Percentiles rank a stretch among this genome's conserved stretches.
phyloP scores from a whole-genome alignment of 805 yeast species.

The Yamadazyma endophytica region DNA sequence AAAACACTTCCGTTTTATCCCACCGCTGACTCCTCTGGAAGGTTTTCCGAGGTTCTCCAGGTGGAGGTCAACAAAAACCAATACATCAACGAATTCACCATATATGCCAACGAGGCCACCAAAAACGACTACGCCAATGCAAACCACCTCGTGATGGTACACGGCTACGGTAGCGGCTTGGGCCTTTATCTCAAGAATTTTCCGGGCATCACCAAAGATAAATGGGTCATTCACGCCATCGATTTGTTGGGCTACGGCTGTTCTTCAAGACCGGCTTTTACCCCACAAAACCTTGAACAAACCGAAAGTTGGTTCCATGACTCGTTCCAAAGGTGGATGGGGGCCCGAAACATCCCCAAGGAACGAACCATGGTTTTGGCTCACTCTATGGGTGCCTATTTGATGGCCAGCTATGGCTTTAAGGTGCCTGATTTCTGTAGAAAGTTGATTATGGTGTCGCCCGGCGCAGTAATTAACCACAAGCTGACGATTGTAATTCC shows the following conservation, averaged over 20 bases:
- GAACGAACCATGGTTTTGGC: constrained; percentile 61
- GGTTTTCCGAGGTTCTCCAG: constrained; percentile 27
- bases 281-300: constrained; percentile 36
- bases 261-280: constrained; percentile 68
- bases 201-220: constrained; percentile 21
- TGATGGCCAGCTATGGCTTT: constrained; percentile 65
- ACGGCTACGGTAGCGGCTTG: constrained; percentile 44
- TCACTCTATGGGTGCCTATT: constrained; percentile 91
- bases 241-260: constrained; percentile 91
- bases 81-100: constrained; percentile 38
- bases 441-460: constrained; percentile 76
- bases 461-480: constrained; percentile 75
- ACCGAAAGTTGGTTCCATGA: constrained; percentile 65
- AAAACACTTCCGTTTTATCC: constrained; percentile 46
- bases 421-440: constrained; percentile 57
- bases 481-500: constrained; percentile 51
- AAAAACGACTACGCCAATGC: constrained; percentile 13
- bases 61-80: constrained; percentile 24
- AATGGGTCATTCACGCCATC: constrained; percentile 78
- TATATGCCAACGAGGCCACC: constrained; percentile 25
- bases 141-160: constrained; percentile 41
- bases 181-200: constrained; percentile 41
- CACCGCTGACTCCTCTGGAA: constrained; percentile 21
- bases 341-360: constrained; percentile 30
- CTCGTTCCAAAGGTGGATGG: constrained; percentile 63